phyloP scores from a whole-genome alignment of 106 monocot genomes.

The Narthecium ossifragum region DNA sequence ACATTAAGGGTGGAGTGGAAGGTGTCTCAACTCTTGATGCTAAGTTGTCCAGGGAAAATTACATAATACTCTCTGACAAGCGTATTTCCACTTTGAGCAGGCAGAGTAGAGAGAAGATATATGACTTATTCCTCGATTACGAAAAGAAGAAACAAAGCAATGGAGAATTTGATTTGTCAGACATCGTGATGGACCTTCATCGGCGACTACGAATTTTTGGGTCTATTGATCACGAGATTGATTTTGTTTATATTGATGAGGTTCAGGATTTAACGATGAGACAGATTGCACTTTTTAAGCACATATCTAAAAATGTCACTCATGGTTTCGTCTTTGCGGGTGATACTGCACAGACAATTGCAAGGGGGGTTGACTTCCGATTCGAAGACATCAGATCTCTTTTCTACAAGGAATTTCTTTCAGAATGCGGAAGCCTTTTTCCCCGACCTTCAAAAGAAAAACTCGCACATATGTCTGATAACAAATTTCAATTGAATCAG shows the following conservation, averaged over 20 bases:
- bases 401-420: conserved; percentile 46
- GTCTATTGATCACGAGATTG: conserved; percentile 22
- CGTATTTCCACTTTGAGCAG: conserved; percentile 29
- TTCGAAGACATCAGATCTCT: conserved; percentile 64
- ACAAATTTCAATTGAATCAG: conserved; percentile 41
- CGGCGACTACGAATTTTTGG: conserved; percentile 12
- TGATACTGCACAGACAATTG: conserved; percentile 77
- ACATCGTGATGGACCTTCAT: conserved; percentile 62
- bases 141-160: conserved; percentile 35
- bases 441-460: conserved; percentile 4
- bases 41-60: conserved; percentile 25
- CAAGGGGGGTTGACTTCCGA: conserved; percentile 59
- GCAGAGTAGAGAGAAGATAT: conserved; percentile 29
- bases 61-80: conserved; percentile 35
- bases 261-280: conserved; percentile 69
- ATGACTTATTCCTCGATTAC: conserved; percentile 56
- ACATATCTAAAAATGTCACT: conserved; percentile 45
- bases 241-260: conserved; percentile 75
- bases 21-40: neutral
- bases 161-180: conserved; percentile 63
- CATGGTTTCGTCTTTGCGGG: conserved; percentile 72
- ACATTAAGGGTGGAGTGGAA: conserved; percentile 45
- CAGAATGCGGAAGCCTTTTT: neutral
- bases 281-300: conserved; percentile 55
- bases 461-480: conserved; percentile 12